Base-by-base conservation (phyloP, 345 rosid species). In the Noccaea caerulescens region DNA sequence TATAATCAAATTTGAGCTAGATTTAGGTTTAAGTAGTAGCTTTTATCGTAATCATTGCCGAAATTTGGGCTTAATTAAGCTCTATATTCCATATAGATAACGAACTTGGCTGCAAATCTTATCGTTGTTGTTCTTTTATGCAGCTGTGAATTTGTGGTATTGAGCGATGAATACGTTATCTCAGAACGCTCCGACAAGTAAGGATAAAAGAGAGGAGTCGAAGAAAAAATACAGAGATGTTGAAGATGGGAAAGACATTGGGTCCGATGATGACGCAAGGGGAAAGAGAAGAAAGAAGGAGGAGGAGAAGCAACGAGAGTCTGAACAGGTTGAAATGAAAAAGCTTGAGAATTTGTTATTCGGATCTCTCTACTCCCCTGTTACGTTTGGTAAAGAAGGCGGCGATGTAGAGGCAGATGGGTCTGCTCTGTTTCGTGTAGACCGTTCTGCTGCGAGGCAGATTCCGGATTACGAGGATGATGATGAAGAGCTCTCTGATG, bases 281-380 rank as follows among this genome's bases (percentile, higher is more conserved):
- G 68, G 79, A 3, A 83, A 80, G 85, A 91, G 84, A 85, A 87
- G 84, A 66, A 88, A 80, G 85, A 86, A 71, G 71, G 83, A 84
- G 44, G 82, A 74, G 61, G 85, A 85, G 70, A 78, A 77, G 44
- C 51, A 58, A 69, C 5, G 61, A 58, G 88, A 73, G 69, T 64
- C 73, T 7, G 93, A 88, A 65, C 86, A 84, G 23, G 83, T 69
- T 46, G 87, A 91, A 52, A 89, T 84, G 91, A 85, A 79, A 71
- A 93, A 77, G 80, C 83, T 93, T 32, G 96, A 91, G 80, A 83
- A 79, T 68, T 38, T 77, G 63, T 78, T 93, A 76, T 93, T 93
- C 23, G 98, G 95, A 13, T 85, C 97, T 32, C 75, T 93, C 11
- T 81, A 87, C 73, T 80, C 87, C 25, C 92, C 97, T 53, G 82